Base-by-base conservation (phyloP, 2,329 filamentous ascomycete genomes). In the Cucurbitaria berberidis region DNA sequence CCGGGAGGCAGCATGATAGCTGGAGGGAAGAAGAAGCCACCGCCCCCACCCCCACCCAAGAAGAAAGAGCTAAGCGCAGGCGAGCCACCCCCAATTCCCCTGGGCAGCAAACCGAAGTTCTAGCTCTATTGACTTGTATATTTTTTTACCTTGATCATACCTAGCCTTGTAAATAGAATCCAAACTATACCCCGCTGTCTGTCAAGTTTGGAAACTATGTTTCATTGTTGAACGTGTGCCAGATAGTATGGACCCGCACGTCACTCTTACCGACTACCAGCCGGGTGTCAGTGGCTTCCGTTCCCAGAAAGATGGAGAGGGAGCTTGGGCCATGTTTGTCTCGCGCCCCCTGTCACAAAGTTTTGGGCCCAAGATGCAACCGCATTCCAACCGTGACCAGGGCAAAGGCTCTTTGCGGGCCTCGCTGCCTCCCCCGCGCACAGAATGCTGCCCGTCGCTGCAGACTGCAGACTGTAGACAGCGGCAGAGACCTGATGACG, bases 41-140 rank as follows among this genome's bases (percentile, higher is more conserved):
- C 84, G 15, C 84, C 84, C 3, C 84, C 84, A 1, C 84, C 83
- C n/a, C 81, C 81, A 26, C 78, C 80, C 29, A 86, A 85, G 75
- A 85, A 81, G 66, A 77, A 77, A 38, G 77, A 76, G 29, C 68
- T 84, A 53, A 73, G 77, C n/a, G 73, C 69, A 21, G 66, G 64
- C 19, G 71, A 73, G 27, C 81, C 84, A 13, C 84, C 85, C 11
- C 85, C 85, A 3, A 69, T 87, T 16, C 84, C 84, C 0, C 61
- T 85, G 56, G 75, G 74, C 16, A 86, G 82, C 51, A 87, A 86
- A 66, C 85, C 85, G 10, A 77, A 75, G 53, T 73, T 70, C 16
- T 42, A 22, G 26, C 29, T 15, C 19, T n/a, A 21, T 39, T 8
- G 15, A n/a, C n/a, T n/a, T n/a, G n/a, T n/a, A n/a, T n/a, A n/a